These are phyloP conservation scores for Yamadazyma philogaea DNA, from an alignment of 805 yeast species.

Conservation along the genomic window DNA sequence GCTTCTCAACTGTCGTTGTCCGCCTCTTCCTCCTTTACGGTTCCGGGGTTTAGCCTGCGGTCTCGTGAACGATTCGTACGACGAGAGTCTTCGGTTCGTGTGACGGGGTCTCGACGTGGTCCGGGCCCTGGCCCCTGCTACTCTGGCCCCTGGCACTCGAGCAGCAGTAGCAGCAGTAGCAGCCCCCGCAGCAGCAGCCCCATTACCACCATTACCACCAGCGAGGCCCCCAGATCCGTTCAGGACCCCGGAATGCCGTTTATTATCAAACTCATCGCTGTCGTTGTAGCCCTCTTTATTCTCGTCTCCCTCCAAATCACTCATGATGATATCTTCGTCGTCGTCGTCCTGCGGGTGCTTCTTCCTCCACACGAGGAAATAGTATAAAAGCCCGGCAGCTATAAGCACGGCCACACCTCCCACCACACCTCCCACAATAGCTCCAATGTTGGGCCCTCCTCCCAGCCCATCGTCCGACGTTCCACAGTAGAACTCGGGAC, in stretches of 20 bases:
- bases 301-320: conserved; percentile 15
- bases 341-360: conserved; percentile 25
- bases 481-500: conserved; percentile 25
- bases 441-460: conserved; percentile 27
- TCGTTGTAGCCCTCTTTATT: conserved; percentile 19
- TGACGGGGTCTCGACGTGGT: conserved; percentile 2
- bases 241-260: not conserved
- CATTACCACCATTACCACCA: not conserved
- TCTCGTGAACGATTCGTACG: conserved; percentile 44
- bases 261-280: conserved; percentile 13
- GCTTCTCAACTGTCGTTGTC: conserved; percentile 17
- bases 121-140: conserved; percentile 1
- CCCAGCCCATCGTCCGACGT: conserved; percentile 9
- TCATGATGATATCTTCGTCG: conserved; percentile 23
- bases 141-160: no score
- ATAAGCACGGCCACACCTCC: conserved; percentile 34
- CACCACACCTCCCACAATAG: conserved; percentile 41
- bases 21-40: conserved; percentile 16
- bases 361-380: conserved; percentile 30
- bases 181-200: not conserved
- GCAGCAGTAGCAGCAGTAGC: not conserved
- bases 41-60: conserved; percentile 26
- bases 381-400: conserved; percentile 25
- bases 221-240: no score
- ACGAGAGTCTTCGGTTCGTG: conserved; percentile 27